phyloP scores from a whole-genome alignment of 495 filamentous ascomycete genomes.

The Delitschia confertaspora region DNA sequence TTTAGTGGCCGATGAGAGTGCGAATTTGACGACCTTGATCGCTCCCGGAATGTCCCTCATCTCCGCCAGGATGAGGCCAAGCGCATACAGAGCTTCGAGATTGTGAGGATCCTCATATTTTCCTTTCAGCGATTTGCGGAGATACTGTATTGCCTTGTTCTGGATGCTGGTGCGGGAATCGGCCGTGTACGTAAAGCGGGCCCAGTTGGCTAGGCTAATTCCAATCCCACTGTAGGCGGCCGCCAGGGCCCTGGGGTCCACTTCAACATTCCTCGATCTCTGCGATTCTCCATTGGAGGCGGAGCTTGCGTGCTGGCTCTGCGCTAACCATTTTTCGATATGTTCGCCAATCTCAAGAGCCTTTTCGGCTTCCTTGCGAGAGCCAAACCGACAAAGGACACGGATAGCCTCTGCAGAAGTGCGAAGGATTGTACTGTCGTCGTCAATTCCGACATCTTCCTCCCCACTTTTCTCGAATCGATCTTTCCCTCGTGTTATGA shows the following conservation, averaged over 20 bases:
- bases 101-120: slow-evolving; percentile 52
- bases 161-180: slow-evolving; percentile 59
- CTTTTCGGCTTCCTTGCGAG: slow-evolving; percentile 63
- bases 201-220: slow-evolving; percentile 76
- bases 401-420: slow-evolving; percentile 70
- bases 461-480: slow-evolving; percentile 69
- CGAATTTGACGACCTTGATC: slow-evolving; percentile 64
- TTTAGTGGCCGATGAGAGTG: slow-evolving; percentile 34
- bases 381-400: slow-evolving; percentile 74
- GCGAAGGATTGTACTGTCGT: slow-evolving; percentile 60
- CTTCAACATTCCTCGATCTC: slow-evolving; percentile 10
- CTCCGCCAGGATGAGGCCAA: slow-evolving; percentile 74
- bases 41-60: slow-evolving; percentile 66
- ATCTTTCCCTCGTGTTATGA: slow-evolving; percentile 71
- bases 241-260: slow-evolving; percentile 50
- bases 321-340: slow-evolving; percentile 54
- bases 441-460: slow-evolving; percentile 62
- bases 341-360: slow-evolving; percentile 56
- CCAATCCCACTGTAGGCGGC: slow-evolving; percentile 72
- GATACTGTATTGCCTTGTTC: slow-evolving; percentile 59
- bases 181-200: slow-evolving; percentile 64
- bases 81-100: slow-evolving; percentile 64
- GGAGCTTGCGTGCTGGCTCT: slow-evolving; percentile 34
- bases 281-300: slow-evolving; percentile 7
- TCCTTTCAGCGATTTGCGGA: slow-evolving; percentile 60